Evolutionary conservation across 2,329 filamentous ascomycete genomes (phyloP), one percentile per base, ranked within the genome.

Genomic region (Aureobasidium leucospermi): DNA sequence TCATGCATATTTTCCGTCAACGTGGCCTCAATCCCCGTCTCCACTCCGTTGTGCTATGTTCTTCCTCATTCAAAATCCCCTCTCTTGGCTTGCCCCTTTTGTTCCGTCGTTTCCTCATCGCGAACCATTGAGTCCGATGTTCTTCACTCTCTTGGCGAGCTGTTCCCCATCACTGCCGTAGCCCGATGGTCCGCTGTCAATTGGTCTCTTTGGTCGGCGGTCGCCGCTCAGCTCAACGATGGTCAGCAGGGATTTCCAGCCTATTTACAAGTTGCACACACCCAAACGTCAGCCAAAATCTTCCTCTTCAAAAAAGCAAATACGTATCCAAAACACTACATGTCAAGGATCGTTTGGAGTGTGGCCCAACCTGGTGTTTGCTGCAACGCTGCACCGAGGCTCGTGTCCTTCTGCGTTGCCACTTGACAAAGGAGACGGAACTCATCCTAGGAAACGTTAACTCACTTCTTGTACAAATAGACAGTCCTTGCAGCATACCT

Each of bases 181-280:
- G 46, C 55, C 45, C 4, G 38, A 55, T 38, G 36, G 23, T n/a
- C 23, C 43, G 32, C 43, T 29, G 23, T 42, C 55, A 34, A 48
- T 58, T 23, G 8, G 55, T 31, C 71, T 64, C 65, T 73, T 73
- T 75, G 86, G 86, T 84, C 87, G 85, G 85, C 87, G 87, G 89
- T 96, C 92, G 96, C 92, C 90, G 83, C 90, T 91, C 85, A 91
- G 89, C 85, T 94, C 85, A 78, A 97, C 84, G 73, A 99, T 96
- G 74, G 89, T 87, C 76, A 93, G 82, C 70, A 99, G 81, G 61
- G 67, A 63, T 49, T 61, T 64, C 69, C 69, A 71, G 56, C 69
- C 70, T 72, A 67, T 64, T 60, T 42, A 43, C 42, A 53, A 53
- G 38, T 51, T 42, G 49, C 49, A 51, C 52, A 45, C 53, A 58